Evolutionary conservation across 2,329 filamentous ascomycete genomes (phyloP), one percentile per base, ranked within the genome.

Genomic region (Parastagonospora avenae): DNA sequence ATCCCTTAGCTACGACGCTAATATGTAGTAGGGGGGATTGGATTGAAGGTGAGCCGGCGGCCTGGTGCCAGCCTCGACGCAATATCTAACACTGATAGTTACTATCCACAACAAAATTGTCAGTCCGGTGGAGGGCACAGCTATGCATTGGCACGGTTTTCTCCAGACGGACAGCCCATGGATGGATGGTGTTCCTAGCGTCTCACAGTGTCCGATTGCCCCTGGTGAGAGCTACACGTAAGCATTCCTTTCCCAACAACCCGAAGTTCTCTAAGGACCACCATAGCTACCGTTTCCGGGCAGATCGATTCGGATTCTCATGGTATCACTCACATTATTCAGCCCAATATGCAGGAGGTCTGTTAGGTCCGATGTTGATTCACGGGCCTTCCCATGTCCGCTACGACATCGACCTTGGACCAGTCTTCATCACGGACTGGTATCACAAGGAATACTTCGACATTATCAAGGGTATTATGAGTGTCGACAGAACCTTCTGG

Each of bases 141-240:
- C 73, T 1, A 57, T 79, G 5, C 77, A 79, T 49, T 78, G 71
- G 64, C 77, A 79, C 59, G 77, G 77, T 3, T 42, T 74, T 3
- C 57, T 50, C 24, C 68, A 72, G 50, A 51, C 63, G 27, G 63
- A 59, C 4, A 73, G 71, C 10, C 68, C 68, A 28, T 73, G 66
- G 59, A 66, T 70, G 42, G 77, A 79, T 64, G 77, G 77, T 29
- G 74, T 77, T 9, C 71, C 75, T 9, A 68, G 67, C 2, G 62
- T 77, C 7, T 67, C 70, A 2, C 74, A 77, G 54, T 76, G 71
- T 43, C 75, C 73, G 0, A 79, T 79, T 43, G 68, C 72, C 5
- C 71, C 75, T 2, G 75, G 74, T 10, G 45, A 51, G 4, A 52
- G 41, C 19, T n/a, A n/a, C n/a, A n/a, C n/a, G n/a, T n/a, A n/a